Evolutionary conservation across 768 basidiomycete species (phyloP), one percentile per base, ranked within the genome.

Genomic region (Phlegmacium glaucopus): DNA sequence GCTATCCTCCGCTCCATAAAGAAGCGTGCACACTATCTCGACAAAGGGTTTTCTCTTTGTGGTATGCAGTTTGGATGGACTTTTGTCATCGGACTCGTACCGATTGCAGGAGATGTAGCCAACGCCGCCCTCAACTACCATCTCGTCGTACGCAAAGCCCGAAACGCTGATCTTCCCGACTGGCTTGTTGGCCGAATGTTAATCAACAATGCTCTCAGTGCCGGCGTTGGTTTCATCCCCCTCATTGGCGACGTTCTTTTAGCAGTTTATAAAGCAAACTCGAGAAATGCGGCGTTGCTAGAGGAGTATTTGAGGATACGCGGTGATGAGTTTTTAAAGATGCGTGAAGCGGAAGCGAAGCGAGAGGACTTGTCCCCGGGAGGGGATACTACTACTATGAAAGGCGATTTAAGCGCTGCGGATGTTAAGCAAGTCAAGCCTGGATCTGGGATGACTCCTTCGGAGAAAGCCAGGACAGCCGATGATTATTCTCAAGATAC

Each of bases 41-140:
- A 96, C 69, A 93, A 90, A 64, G 83, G 89, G 2, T 90, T 96
- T 72, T 72, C 61, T 36, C 26, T 95, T 1, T 87, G 83, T 50
- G 91, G 94, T 9, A 61, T 94, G 44, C 80, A 82, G 10, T 92
- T 95, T 50, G 94, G 94, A 0, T 94, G 86, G 85, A 80, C 90
- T 1, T 87, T 91, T 67, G 63, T 90, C 58, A 86, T 93, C 61
- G 85, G 85, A 0, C 72, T 89, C 13, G 62, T 92, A 38, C 90
- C 90, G 7, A 67, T 82, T 29, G 75, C 78, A 0, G 90, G 90
- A 12, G 85, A 89, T 56, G 69, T 80, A 26, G 72, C 80, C 1
- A 80, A 85, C 55, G 75, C 76, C 5, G 37, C 65, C 2, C 74
- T 94, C 47, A 84, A 89, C 65, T 91, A 94, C 66, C 55, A 71